phyloP scores from a whole-genome alignment of 257 asterid genomes.

The Solanum dulcamara region DNA sequence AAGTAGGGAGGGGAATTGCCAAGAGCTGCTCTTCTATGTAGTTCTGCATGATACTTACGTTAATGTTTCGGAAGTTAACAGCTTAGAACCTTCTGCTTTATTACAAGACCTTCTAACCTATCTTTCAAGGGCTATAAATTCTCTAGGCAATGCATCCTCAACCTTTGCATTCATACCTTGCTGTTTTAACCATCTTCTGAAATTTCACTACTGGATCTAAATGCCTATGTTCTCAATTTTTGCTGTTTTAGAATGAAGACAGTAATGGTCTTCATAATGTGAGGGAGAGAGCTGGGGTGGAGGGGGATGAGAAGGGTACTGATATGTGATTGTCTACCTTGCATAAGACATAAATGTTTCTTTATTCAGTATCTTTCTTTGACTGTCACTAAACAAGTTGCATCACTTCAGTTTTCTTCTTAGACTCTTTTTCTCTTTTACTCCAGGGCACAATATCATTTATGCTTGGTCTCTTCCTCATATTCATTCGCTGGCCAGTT shows the following conservation, averaged over 20 bases:
- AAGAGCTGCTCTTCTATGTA: not conserved
- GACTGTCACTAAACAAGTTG: not conserved
- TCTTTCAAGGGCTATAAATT: not conserved
- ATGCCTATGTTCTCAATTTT: not conserved
- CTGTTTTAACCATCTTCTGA: not conserved
- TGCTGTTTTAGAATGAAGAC: not conserved
- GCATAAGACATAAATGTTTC: not conserved
- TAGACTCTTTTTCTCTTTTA: not conserved
- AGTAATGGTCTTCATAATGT: not conserved
- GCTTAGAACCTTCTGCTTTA: not conserved
- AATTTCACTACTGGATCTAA: not conserved
- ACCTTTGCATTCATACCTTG: not conserved
- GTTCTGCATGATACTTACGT: not conserved
- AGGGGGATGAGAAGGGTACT: not conserved
- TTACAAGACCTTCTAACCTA: not conserved
- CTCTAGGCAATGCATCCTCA: not conserved
- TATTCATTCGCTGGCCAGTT: conserved; percentile 80
- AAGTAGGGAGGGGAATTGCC: not conserved
- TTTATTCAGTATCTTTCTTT: not conserved
- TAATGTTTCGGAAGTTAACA: not conserved
- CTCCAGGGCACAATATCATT: conserved; percentile 59
- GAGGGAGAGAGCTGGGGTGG: not conserved
- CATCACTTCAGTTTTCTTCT: not conserved
- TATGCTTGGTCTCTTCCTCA: conserved; percentile 62
- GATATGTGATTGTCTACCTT: not conserved